Base-by-base conservation (phyloP, 106 monocot species). In the Dendrobium nobile region DNA sequence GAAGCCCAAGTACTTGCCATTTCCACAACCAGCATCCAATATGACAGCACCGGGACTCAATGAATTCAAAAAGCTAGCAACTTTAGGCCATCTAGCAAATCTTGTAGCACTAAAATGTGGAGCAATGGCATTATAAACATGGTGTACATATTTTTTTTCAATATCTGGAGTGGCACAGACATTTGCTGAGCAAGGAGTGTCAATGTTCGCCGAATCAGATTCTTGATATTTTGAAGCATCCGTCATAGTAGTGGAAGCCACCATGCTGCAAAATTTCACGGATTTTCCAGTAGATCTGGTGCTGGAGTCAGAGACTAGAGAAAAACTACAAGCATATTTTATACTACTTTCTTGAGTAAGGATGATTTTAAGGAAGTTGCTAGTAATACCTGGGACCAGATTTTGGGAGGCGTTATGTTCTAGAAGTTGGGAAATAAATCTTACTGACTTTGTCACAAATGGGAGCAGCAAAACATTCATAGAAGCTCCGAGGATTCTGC, bases 41-140 rank as follows among this genome's bases (percentile, higher is more conserved):
- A 98, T 44, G 43, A 98, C 65, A 28, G 94, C 92, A 19, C 88
- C 91, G 15, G 89, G 83, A n/a, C 15, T 79, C 87, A 95, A 72
- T 17, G 91, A 87, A 67, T 88, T 88, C 58, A 98, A 68, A 72
- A 98, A 98, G n/a, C 73, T 82, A 24, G 94, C 92, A 77, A 98
- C 98, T 88, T 94, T 95, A 11, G 98, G 98, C 98, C 98, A 98
- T 72, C 88, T 91, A 7, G 98, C 92, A 75, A 98, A 94, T 1
- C 98, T 86, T 9, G 98, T 98, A 9, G 98, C 82, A 82, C 94
- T 98, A 80, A 98, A 98, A 79, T 98, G 98, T 1, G 94, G 98
- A 41, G 98, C 98, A 61, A 98, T 98, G 17, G 91, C 92, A 88
- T 95, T 88, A 59, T 98, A 98, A 73, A 98, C 98, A 68, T 77